Evolutionary conservation across 208 protist species (phyloP).

Genomic region (Angomonas deanei): DNA sequence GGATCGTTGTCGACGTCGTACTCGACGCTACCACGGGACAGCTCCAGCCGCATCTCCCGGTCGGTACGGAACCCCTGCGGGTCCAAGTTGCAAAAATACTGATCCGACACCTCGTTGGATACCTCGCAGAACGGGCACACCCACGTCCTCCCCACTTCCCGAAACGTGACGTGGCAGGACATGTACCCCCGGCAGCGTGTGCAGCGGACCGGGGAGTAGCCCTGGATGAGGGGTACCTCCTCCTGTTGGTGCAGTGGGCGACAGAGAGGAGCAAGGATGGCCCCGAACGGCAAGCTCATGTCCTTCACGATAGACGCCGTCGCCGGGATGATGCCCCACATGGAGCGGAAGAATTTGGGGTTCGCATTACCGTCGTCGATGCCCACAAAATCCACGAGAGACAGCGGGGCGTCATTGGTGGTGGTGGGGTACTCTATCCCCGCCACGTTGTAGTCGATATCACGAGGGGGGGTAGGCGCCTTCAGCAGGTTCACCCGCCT

Average conservation of each 20-base stretch:
- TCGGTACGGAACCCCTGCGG: slow-evolving; percentile 57
- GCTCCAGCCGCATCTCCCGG: slow-evolving; percentile 46
- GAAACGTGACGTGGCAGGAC: slow-evolving; percentile 78
- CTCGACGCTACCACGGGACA: slow-evolving; percentile 75
- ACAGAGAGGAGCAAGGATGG: slow-evolving; percentile 80
- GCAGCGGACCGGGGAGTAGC: slow-evolving; percentile 84
- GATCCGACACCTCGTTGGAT: slow-evolving; percentile 58
- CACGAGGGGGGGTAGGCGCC: slow-evolving; percentile 52
- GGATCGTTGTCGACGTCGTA: slow-evolving; percentile 79
- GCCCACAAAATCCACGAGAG: slow-evolving; percentile 63
- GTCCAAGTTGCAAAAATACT: slow-evolving; percentile 88
- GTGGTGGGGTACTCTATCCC: slow-evolving; percentile 37
- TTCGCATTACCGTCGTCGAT: slow-evolving; percentile 86
- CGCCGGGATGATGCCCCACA: slow-evolving; percentile 43
- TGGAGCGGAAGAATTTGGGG: slow-evolving; percentile 88
- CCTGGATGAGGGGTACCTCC: slow-evolving; percentile 59
- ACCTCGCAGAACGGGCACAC: slow-evolving; percentile 87
- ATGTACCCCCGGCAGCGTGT: slow-evolving; percentile 92
- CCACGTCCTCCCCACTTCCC: slow-evolving; percentile 85
- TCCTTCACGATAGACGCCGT: slow-evolving; percentile 67
- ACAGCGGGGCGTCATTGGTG: slow-evolving; percentile 56
- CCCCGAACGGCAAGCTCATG: slow-evolving; percentile 66
- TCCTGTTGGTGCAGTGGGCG: slow-evolving; percentile 62
- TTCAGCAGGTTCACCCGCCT: slow-evolving; percentile 40
- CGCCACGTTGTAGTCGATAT: slow-evolving; percentile 25